Conservation (phyloP, 2,329 filamentous ascomycete genomes). For the Aspergillus aculeatinus region DNA sequence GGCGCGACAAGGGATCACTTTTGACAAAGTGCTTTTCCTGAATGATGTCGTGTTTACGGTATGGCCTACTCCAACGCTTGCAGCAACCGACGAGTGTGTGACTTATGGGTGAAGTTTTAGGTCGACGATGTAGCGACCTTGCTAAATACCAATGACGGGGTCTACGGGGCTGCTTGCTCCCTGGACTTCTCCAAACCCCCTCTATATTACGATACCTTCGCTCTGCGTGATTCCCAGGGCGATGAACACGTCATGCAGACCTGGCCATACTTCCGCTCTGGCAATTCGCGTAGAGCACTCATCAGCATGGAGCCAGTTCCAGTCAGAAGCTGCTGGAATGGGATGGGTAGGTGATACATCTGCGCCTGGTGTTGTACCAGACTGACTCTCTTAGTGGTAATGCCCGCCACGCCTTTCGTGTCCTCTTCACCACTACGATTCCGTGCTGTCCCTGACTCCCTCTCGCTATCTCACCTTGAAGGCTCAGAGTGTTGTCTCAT, state of each 20-base stretch:
- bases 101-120: slow-evolving; percentile 15
- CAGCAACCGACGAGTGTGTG: slow-evolving; percentile 15
- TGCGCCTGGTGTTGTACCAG: background rate
- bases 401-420: slow-evolving; percentile 24
- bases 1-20: slow-evolving; percentile 51
- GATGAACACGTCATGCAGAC: slow-evolving; percentile 63
- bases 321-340: slow-evolving; percentile 69
- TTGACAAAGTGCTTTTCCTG: slow-evolving; percentile 60
- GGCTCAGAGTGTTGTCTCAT: slow-evolving; percentile 75
- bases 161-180: slow-evolving; percentile 68
- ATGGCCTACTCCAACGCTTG: slow-evolving; percentile 3
- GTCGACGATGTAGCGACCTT: slow-evolving; percentile 56
- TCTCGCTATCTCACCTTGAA: slow-evolving; percentile 59
- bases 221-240: slow-evolving; percentile 66
- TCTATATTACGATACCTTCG: slow-evolving; percentile 72
- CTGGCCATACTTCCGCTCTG: slow-evolving; percentile 57
- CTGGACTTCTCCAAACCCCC: slow-evolving; percentile 68
- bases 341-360: slow-evolving; percentile 47
- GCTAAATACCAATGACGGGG: slow-evolving; percentile 57
- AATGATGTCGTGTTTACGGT: slow-evolving; percentile 50
- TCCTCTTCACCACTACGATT: slow-evolving; percentile 53
- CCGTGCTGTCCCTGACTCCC: slow-evolving; percentile 61
- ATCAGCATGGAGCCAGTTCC: slow-evolving; percentile 54
- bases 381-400: slow-evolving; percentile 21
- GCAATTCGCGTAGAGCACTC: slow-evolving; percentile 54